Percentiles rank a stretch among this genome's conserved stretches.
Evolutionary conservation across 2,329 filamentous ascomycete genomes (phyloP).

Genomic region (Alternaria rosae): DNA sequence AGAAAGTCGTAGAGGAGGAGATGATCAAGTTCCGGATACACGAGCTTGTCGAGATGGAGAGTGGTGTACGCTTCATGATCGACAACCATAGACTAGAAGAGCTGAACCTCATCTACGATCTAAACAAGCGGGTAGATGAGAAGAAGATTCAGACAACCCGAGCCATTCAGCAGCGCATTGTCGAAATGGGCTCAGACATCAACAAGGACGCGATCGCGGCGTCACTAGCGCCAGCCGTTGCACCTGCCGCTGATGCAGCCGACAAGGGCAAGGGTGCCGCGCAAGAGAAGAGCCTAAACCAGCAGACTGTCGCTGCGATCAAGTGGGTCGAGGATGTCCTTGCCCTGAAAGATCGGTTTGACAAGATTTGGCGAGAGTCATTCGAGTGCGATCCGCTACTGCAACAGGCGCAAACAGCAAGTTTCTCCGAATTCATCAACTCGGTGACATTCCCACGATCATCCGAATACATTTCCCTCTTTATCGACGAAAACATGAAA

Average conservation of each 20-base stretch:
- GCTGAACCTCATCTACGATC: conserved; percentile 78
- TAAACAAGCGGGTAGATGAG: conserved; percentile 78
- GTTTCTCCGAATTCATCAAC: conserved; percentile 94
- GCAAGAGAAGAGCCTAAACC: conserved; percentile 66
- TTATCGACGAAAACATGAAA: conserved; percentile 96
- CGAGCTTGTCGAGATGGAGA: conserved; percentile 86
- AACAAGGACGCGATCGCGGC: conserved; percentile 70
- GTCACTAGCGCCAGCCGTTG: conserved; percentile 61
- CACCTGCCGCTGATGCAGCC: conserved; percentile 55
- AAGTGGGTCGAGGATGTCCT: conserved; percentile 96
- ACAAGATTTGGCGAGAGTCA: conserved; percentile 75
- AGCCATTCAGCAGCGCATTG: conserved; percentile 75
- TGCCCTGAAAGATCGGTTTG: conserved; percentile 85
- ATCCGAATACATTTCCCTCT: conserved; percentile 92
- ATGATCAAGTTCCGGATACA: conserved; percentile 79
- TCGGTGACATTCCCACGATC: conserved; percentile 72
- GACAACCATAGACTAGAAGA: conserved; percentile 85
- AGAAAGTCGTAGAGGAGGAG: conserved; percentile 78
- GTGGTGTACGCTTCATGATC: conserved; percentile 87
- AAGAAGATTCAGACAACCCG: conserved; percentile 74
- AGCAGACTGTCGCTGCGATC: conserved; percentile 85
- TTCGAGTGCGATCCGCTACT: conserved; percentile 79
- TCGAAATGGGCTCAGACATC: conserved; percentile 82
- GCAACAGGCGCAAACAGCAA: conserved; percentile 82
- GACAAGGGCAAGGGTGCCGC: conserved; percentile 57